Conservation (phyloP, 352 stramenopile species). For the Pythium aquatile region DNA sequence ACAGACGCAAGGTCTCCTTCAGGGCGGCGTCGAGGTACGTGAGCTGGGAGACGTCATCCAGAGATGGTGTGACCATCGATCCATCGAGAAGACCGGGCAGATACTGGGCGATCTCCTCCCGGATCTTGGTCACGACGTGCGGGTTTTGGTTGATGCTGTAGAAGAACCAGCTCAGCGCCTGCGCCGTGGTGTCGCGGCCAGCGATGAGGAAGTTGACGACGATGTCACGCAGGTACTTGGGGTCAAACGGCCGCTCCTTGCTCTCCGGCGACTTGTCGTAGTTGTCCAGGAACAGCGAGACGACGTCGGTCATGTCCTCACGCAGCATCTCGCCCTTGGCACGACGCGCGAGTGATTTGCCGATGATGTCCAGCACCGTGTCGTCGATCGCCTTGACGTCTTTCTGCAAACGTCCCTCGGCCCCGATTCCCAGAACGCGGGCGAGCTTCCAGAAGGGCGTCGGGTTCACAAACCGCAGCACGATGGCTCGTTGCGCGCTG, state of each 20-base stretch:
- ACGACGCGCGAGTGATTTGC: conserved; percentile 31
- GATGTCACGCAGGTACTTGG: conserved; percentile 54
- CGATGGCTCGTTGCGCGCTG: conserved; percentile 26
- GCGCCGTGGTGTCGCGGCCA: conserved; percentile 64
- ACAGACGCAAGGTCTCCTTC: conserved; percentile 63
- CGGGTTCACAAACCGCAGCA: conserved; percentile 30
- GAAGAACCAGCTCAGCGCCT: conserved; percentile 67
- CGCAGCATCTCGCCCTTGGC: conserved; percentile 2
- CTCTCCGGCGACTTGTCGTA: conserved; percentile 16
- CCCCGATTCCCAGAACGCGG: conserved; percentile 32
- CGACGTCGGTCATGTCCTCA: conserved; percentile 28
- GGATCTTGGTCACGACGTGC: conserved; percentile 35
- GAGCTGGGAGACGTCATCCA: conserved; percentile 20
- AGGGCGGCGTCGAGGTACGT: conserved; percentile 31
- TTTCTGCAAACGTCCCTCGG: conserved; percentile 32
- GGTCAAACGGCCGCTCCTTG: conserved; percentile 29
- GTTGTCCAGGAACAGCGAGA: conserved; percentile 51
- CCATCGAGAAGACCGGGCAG: conserved; percentile 15
- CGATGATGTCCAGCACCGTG: conserved; percentile 43
- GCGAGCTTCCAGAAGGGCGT: conserved; percentile 49
- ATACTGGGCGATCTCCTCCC: conserved; percentile 31
- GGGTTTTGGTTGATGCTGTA: conserved; percentile 51
- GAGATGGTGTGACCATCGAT: conserved; percentile 11
- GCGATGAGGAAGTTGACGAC: conserved; percentile 77
- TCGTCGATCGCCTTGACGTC: conserved; percentile 44